These are phyloP conservation scores for Apiotrichum mycotoxinovorans DNA, from an alignment of 1,284 basidiomycete genomes.

Conservation along the genomic window DNA sequence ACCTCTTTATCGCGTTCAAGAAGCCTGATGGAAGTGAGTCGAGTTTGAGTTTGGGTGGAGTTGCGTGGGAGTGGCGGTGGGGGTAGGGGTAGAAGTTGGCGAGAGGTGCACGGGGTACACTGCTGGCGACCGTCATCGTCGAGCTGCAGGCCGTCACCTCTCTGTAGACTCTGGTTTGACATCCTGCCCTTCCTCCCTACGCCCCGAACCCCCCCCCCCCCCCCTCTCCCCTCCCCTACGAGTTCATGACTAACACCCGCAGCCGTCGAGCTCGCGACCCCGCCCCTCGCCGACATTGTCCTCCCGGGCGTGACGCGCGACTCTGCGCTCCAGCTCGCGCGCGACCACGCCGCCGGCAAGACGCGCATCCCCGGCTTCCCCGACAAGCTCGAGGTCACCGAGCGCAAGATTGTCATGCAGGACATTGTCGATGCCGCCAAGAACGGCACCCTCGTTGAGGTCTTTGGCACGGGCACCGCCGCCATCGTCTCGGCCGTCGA, in stretches of 20 bases:
- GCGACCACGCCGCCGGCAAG: slow-evolving; percentile 65
- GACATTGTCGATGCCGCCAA: slow-evolving; percentile 74
- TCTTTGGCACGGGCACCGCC: slow-evolving; percentile 92
- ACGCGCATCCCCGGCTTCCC: slow-evolving; percentile 61
- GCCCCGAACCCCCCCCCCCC: background rate
- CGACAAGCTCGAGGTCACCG: slow-evolving; percentile 67
- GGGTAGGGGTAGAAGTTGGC: background rate
- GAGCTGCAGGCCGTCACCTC: no score
- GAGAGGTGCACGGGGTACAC: no score
- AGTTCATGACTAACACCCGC: background rate
- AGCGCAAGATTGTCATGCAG: slow-evolving; percentile 82
- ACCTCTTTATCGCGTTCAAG: slow-evolving; percentile 83
- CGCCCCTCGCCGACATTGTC: slow-evolving; percentile 91
- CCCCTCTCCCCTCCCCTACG: slow-evolving; percentile 44
- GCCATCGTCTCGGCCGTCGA: slow-evolving; percentile 80
- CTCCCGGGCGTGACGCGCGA: slow-evolving; percentile 95
- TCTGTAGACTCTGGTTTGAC: no score
- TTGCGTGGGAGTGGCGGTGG: background rate
- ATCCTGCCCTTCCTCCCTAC: no score
- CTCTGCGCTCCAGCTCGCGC: slow-evolving; percentile 77
- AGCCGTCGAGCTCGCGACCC: slow-evolving; percentile 74
- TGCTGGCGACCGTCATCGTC: no score
- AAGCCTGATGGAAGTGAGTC: slow-evolving; percentile 64
- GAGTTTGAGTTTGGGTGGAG: no score
- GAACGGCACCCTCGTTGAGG: slow-evolving; percentile 72